phyloP scores from a whole-genome alignment of 495 filamentous ascomycete species.

The Hyaloscypha bicolor region DNA sequence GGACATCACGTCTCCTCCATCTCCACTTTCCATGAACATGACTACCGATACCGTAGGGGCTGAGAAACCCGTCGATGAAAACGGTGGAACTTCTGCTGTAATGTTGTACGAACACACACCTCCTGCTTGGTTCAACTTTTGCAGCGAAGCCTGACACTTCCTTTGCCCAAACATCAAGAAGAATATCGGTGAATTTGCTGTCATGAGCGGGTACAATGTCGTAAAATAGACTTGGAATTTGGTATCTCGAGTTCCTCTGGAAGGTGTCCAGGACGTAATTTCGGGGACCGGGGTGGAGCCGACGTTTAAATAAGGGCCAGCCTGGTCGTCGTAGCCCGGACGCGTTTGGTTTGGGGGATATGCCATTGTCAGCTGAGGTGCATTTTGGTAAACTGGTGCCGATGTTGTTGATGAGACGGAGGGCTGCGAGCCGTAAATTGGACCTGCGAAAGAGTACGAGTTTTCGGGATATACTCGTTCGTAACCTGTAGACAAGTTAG shows the following conservation, averaged over 20 bases:
- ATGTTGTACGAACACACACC: constrained; percentile 69
- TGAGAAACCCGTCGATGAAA: constrained; percentile 64
- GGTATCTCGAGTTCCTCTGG: constrained; percentile 66
- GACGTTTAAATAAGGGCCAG: constrained; percentile 53
- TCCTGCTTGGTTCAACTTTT: constrained; percentile 60
- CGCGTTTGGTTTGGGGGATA: constrained; percentile 31
- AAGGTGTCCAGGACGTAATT: constrained; percentile 68
- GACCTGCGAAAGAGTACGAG: constrained; percentile 34
- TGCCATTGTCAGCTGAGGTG: constrained; percentile 50
- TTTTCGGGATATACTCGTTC: constrained; percentile 35
- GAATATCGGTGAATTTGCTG: constrained; percentile 56
- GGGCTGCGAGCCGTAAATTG: constrained; percentile 31
- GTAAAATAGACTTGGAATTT: constrained; percentile 72
- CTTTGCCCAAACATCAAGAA: constrained; percentile 76
- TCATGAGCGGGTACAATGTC: constrained; percentile 69
- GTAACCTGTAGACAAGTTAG: constrained; percentile 45
- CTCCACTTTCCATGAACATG: constrained; percentile 68
- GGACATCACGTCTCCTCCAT: constrained; percentile 63
- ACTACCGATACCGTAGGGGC: constrained; percentile 72
- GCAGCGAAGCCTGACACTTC: constrained; percentile 63
- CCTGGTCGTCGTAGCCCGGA: constrained; percentile 52
- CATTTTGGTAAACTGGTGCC: constrained; percentile 45
- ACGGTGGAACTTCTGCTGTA: constrained; percentile 70
- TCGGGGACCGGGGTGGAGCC: constrained; percentile 53
- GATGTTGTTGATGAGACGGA: constrained; percentile 32